phyloP scores from a whole-genome alignment of 2,329 filamentous ascomycete genomes.

The Cladosporium sp. region DNA sequence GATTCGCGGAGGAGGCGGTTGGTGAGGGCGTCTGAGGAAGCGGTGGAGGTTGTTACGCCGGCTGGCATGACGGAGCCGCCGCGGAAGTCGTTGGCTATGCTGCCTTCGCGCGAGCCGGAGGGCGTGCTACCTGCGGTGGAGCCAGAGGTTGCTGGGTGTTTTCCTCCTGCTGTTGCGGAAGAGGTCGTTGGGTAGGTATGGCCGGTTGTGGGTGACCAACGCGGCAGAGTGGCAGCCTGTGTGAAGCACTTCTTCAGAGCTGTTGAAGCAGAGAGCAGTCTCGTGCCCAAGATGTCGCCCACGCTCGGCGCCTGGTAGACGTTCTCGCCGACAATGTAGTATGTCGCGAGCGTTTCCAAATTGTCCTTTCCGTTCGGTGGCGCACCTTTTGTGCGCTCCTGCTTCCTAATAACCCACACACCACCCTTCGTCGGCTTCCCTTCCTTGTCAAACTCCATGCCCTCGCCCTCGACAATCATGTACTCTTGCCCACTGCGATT shows the following conservation, averaged over 20 bases:
- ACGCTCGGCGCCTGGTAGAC: constrained; percentile 64
- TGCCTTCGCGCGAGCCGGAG: constrained; percentile 46
- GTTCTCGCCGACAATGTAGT: constrained; percentile 61
- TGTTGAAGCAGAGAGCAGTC: constrained; percentile 57
- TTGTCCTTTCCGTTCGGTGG: constrained; percentile 47
- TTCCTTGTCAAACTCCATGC: constrained; percentile 19
- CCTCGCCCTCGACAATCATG: constrained; percentile 47
- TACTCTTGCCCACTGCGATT: constrained; percentile 61
- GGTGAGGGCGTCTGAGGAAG: constrained; percentile 23
- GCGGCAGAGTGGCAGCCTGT: constrained; percentile 53
- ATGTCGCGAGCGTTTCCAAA: constrained; percentile 56
- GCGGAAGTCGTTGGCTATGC: constrained; percentile 35
- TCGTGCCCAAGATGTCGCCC: constrained; percentile 55
- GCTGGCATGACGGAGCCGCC: constrained; percentile 26
- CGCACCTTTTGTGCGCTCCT: constrained; percentile 40
- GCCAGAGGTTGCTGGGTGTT: neutral
- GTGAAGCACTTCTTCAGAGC: constrained; percentile 58
- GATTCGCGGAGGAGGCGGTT: constrained; percentile 42
- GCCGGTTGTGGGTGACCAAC: constrained; percentile 60
- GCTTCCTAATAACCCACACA: constrained; percentile 36
- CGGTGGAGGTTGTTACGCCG: neutral
- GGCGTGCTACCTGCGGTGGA: constrained; percentile 30
- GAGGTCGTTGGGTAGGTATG: constrained; percentile 53
- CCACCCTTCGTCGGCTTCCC: constrained; percentile 56
- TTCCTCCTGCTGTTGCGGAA: constrained; percentile 37